Conservation (phyloP, 768 basidiomycete species). For the Pisolithus marmoratus region DNA sequence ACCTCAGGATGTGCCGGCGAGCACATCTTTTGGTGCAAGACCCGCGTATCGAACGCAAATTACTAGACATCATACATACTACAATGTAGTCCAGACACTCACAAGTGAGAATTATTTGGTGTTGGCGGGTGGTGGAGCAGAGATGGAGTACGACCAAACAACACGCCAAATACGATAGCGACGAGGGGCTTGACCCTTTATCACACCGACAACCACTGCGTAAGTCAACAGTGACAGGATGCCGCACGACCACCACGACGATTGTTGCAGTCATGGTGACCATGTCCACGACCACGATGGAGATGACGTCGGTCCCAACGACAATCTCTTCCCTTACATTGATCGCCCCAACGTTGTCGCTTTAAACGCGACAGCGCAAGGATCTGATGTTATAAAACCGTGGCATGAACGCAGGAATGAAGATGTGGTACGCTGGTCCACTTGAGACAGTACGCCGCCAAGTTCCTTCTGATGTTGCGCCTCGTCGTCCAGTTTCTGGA, state of each 20-base stretch:
- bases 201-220: background rate
- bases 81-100: conserved; percentile 7
- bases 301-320: conserved; percentile 45
- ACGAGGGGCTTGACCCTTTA: too few species aligned
- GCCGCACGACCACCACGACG: conserved; percentile 46
- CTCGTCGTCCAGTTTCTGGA: conserved; percentile 56
- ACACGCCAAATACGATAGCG: too few species aligned
- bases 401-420: conserved; percentile 80
- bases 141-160: background rate
- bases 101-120: conserved; percentile 1
- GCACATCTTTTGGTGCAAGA: conserved; percentile 67
- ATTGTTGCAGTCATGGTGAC: conserved; percentile 55
- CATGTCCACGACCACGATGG: conserved; percentile 54
- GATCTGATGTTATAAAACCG: conserved; percentile 70
- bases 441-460: background rate
- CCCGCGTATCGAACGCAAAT: conserved; percentile 82
- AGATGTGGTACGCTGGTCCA: conserved; percentile 42
- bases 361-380: conserved; percentile 55
- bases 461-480: conserved; percentile 1
- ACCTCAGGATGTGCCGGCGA: conserved; percentile 70
- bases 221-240: conserved; percentile 24
- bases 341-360: conserved; percentile 78
- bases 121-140: background rate
- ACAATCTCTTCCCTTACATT: conserved; percentile 70
- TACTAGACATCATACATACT: conserved; percentile 60